Conservation (phyloP, 257 asterid genomes). For the Penstemon eatonii region DNA sequence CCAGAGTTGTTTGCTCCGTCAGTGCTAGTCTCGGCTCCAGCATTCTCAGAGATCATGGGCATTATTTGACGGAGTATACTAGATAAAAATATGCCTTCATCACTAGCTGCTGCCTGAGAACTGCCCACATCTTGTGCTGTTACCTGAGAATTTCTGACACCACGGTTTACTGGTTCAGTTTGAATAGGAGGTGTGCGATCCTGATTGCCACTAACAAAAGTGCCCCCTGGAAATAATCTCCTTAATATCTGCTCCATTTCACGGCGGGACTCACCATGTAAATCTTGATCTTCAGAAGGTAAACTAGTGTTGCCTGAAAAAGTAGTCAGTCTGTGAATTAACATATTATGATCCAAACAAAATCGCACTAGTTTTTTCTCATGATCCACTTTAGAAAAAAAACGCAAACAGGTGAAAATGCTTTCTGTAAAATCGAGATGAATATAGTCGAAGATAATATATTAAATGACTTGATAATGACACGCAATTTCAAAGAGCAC, state of each 20-base stretch:
- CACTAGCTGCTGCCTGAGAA: conserved; percentile 47
- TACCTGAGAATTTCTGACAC: conserved; percentile 31
- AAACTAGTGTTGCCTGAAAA: conserved; percentile 44
- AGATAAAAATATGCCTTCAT: conserved; percentile 64
- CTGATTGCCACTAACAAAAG: conserved; percentile 27
- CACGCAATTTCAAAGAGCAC: no score
- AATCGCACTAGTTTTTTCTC: no score
- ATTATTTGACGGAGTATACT: conserved; percentile 68
- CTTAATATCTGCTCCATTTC: conserved; percentile 64
- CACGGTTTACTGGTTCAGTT: background rate
- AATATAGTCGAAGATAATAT: no score
- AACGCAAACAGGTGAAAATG: no score
- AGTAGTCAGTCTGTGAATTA: background rate
- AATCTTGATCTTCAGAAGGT: conserved; percentile 48
- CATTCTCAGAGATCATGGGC: conserved; percentile 64
- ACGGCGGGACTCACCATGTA: conserved; percentile 44
- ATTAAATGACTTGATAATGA: no score
- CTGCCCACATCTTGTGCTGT: conserved; percentile 40
- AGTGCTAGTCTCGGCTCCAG: conserved; percentile 27
- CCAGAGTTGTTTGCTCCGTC: conserved; percentile 37
- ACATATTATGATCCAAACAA: background rate
- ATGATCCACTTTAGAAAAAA: no score
- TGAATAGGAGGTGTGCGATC: conserved; percentile 26
- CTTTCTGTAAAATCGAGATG: no score
- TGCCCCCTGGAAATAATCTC: conserved; percentile 53